Evolutionary conservation across 768 basidiomycete genomes (phyloP).

Genomic region (Cystofilobasidium capitatum): DNA sequence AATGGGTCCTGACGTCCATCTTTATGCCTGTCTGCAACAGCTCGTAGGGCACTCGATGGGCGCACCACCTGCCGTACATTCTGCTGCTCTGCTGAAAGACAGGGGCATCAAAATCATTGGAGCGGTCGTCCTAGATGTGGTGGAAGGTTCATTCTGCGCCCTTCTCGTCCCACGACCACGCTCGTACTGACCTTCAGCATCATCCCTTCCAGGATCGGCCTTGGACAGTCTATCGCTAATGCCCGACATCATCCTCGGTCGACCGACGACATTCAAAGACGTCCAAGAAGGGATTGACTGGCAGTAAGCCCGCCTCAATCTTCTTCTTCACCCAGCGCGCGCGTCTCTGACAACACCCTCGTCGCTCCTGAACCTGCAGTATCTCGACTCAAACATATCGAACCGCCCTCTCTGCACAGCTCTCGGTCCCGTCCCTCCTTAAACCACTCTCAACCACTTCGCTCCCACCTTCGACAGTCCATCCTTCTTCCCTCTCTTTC

Average conservation of each 20-base stretch:
- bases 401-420: slow-evolving; percentile 67
- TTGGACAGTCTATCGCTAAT: slow-evolving; percentile 88
- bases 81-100: slow-evolving; percentile 57
- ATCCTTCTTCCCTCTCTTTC: background rate
- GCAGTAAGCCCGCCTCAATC: slow-evolving; percentile 58
- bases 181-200: background rate
- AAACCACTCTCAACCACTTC: slow-evolving; percentile 37
- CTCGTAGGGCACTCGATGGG: slow-evolving; percentile 96
- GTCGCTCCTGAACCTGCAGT: slow-evolving; percentile 42
- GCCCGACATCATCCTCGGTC: slow-evolving; percentile 71
- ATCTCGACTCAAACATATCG: slow-evolving; percentile 70
- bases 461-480: background rate
- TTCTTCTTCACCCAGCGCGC: slow-evolving; percentile 26
- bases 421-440: slow-evolving; percentile 78
- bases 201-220: slow-evolving; percentile 58
- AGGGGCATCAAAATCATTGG: slow-evolving; percentile 63
- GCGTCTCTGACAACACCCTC: background rate
- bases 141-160: slow-evolving; percentile 55
- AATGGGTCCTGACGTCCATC: background rate
- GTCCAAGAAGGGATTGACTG: slow-evolving; percentile 82
- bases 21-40: slow-evolving; percentile 40
- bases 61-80: slow-evolving; percentile 71
- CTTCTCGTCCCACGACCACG: background rate
- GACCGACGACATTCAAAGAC: slow-evolving; percentile 75
- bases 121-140: slow-evolving; percentile 74